Base-by-base conservation (phyloP, 352 stramenopile species). In the Phytophthora idaei region DNA sequence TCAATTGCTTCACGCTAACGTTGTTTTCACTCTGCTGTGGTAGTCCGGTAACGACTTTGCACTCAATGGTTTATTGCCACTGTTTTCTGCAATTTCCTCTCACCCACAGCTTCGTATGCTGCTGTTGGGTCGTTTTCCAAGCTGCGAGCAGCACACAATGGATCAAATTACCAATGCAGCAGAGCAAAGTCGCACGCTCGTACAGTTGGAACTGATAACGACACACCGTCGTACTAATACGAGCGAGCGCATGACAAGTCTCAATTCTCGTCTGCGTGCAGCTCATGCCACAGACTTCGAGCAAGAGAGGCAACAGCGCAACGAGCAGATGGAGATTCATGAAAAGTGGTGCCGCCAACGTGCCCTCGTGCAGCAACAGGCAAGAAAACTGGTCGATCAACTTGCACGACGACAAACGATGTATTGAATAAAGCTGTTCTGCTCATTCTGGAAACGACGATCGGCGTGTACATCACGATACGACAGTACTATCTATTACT, bases 1-100 rank as follows among this genome's bases (percentile, higher is more conserved):
- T 2, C 21, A 28, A 52, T 15, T 10, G 11, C 21, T 42, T 53
- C 37, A 36, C n/a, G 17, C 50, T 56, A 9, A 62, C 44, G 12
- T 5, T 37, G n/a, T 42, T 57, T 15, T 21, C 21, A 21, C 21
- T 21, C 21, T 21, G 21, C 32, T 46, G 1, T 69, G 28, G 4
- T 59, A 85, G 76, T 73, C 69, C 9, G 64, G 57, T 51, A 86
- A 83, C 51, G 8, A 59, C 4, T 69, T 81, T 12, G 80, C 63
- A 27, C 58, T 75, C 2, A 27, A 32, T 14, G 73, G 74, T n/a
- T 42, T 78, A 14, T 49, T 69, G 5, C 52, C 74, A 9, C 11
- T 85, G 39, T 21, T 69, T 5, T 37, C 47, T 3, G 34, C 39
- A 17, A 46, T 67, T n/a, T 41, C 41, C 9, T 27, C 29, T 1